phyloP scores from a whole-genome alignment of 257 asterid species.

The Lycium barbarum region DNA sequence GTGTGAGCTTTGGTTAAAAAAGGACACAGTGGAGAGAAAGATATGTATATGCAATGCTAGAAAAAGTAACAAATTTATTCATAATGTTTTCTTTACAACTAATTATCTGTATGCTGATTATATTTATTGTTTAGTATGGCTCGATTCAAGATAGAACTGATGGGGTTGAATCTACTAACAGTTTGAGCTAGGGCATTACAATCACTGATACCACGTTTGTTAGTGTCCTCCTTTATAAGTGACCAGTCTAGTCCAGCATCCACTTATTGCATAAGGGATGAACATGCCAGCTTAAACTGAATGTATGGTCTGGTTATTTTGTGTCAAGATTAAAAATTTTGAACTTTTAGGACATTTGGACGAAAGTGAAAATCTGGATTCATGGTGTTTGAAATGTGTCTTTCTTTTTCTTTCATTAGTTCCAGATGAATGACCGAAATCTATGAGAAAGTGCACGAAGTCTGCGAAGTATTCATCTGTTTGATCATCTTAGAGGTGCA shows the following conservation, averaged over 20 bases:
- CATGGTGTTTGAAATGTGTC: not conserved
- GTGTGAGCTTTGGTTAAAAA: not conserved
- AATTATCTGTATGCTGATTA: not conserved
- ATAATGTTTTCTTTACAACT: not conserved
- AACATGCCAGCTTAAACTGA: not conserved
- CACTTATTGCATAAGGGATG: not conserved
- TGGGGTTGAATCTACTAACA: not conserved
- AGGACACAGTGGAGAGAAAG: not conserved
- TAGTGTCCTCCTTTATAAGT: not conserved
- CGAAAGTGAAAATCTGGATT: not conserved
- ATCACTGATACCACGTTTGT: not conserved
- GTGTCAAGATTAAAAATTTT: not conserved
- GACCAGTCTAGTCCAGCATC: not conserved
- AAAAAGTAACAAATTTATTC: not conserved
- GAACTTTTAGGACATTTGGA: not conserved
- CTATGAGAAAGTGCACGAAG: not conserved
- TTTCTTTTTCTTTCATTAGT: not conserved
- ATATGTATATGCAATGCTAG: not conserved
- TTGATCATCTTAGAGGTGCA: conserved; percentile 6
- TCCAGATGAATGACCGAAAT: not conserved
- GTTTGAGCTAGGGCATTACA: not conserved
- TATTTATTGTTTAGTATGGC: not conserved
- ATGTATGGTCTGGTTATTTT: not conserved
- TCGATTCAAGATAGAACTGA: not conserved
- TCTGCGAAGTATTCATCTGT: not conserved